Evolutionary conservation across 805 yeast genomes (phyloP), one percentile per base, ranked within the genome.

Genomic region (Scheffersomyces coipomensis): DNA sequence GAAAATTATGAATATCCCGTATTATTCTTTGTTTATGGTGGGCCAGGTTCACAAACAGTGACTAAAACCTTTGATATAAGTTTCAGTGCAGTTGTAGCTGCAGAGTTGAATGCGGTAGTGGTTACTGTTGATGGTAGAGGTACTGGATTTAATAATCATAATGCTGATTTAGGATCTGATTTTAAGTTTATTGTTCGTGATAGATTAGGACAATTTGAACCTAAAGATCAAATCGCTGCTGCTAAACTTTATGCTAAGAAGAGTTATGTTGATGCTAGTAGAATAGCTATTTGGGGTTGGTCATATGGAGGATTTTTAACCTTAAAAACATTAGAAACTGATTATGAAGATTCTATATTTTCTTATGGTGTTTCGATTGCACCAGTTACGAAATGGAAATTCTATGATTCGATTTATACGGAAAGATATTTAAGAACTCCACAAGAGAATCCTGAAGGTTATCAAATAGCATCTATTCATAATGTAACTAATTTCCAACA

Each of bases 41-140:
- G 99, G 0, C 99, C 99, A 7, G 93, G 89, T 25, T 85, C 96
- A 5, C 98, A 93, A 60, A 70, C 78, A 38, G 97, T 91, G 5
- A 66, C 73, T 31, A 79, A 85, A 45, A 56, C 66, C 11, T 88
- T 80, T 53, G 56, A 75, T 0, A 64, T 85, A 23, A 64, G 72
- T 5, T 90, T 88, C 62, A 85, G 90, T 44, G 77, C 85, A 21
- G 82, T 86, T 9, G 77, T 85, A 29, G 83, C 96, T 0, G 78
- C 96, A 1, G 83, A 82, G 49, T 69, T 86, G 46, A 75, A 84
- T 52, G 88, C 95, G 2, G 76, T 93, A 35, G 96, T 93, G 7
- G 96, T 93, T 1, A 86, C 96, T 1, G 95, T 93, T 3, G 99
- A 93, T 62, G 98, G 98, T 0, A 78, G 99, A 51, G 99, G 99